Evolutionary conservation across 2,329 filamentous ascomycete genomes (phyloP), one percentile per base, ranked within the genome.

Genomic region (Beauveria rudraprayagi): DNA sequence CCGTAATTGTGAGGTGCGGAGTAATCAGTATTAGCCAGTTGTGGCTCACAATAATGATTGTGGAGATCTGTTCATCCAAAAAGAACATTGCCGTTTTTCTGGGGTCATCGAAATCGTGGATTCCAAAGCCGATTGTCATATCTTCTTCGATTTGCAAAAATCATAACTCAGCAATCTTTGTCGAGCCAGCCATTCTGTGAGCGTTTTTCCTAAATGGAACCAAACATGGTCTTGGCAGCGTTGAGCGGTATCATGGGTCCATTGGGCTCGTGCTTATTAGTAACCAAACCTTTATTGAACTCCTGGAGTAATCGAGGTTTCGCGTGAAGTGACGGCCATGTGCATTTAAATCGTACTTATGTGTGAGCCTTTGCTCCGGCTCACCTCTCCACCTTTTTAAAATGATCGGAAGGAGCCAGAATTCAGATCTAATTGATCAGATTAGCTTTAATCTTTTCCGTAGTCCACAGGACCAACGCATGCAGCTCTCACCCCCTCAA

Each of bases 261-360:
- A 4, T 37, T 6, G 14, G 34, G 34, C 43, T 24, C 14, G 19
- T 48, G 46, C 34, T 43, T 30, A 58, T 43, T 30, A 58, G 56
- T 58, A 50, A 51, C 37, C 34, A 5, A 22, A 5, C 19, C 7
- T 11, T 59, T 59, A 47, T 56, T 54, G 56, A 61, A 60, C 34
- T 77, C 82, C 80, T 76, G 72, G 75, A 84, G 82, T 85, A 90
- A 91, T 87, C 91, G 91, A 84, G 28, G 84, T 83, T 86, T 87
- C 86, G 84, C 73, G 80, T 88, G 88, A 92, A 83, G 88, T 89
- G 86, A 79, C 78, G 81, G 83, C 82, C 81, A 80, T 71, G 76
- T 74, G 72, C 79, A 81, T 76, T 74, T 74, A 77, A 74, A 86
- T 82, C 76, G 76, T 74, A 74, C 73, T 77, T 80, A 68, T 74